phyloP scores from a whole-genome alignment of 2,329 filamentous ascomycete genomes.

The Fusarium algeriense region DNA sequence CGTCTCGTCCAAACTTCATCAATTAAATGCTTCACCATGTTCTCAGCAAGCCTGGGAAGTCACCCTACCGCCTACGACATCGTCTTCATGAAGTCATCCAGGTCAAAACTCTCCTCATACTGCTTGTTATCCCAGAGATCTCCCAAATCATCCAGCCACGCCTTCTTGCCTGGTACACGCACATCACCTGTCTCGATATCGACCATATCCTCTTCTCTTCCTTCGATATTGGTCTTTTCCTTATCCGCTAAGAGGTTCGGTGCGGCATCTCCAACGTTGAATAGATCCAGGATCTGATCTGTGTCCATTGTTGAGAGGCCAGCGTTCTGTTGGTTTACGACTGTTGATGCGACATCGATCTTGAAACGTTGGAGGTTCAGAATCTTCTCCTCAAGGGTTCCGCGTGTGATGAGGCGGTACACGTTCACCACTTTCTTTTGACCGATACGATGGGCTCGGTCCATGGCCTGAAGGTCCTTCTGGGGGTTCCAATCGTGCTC shows the following conservation, averaged over 20 bases:
- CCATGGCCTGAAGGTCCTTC: conserved; percentile 98
- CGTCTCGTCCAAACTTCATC: conserved; percentile 19
- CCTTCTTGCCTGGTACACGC: conserved; percentile 95
- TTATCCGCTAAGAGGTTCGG: conserved; percentile 74
- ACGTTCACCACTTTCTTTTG: conserved; percentile 99
- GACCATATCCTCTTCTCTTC: conserved; percentile 86
- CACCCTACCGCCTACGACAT: conserved; percentile 71
- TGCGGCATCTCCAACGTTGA: conserved; percentile 86
- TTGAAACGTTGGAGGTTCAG: conserved; percentile 98
- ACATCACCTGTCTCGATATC: conserved; percentile 94
- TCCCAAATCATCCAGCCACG: conserved; percentile 93
- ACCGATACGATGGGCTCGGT: conserved; percentile 95
- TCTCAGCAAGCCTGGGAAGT: conserved; percentile 10
- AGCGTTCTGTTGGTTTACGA: conserved; percentile 99
- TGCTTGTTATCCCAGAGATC: conserved; percentile 98
- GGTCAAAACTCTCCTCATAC: conserved; percentile 97
- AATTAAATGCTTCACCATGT: conserved; percentile 10
- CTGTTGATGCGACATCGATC: conserved; percentile 97
- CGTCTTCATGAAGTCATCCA: conserved; percentile 93
- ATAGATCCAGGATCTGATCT: conserved; percentile 96
- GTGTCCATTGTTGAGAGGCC: conserved; percentile 97
- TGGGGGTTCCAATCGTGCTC: conserved; percentile 99
- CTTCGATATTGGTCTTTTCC: conserved; percentile 68
- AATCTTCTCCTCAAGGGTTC: conserved; percentile 98
- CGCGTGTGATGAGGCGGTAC: conserved; percentile 94